A percentile compares a stretch with the other conserved stretches of the same genome.
Conservation (phyloP, 2,329 filamentous ascomycete species). For the Fusarium chlamydosporum region DNA sequence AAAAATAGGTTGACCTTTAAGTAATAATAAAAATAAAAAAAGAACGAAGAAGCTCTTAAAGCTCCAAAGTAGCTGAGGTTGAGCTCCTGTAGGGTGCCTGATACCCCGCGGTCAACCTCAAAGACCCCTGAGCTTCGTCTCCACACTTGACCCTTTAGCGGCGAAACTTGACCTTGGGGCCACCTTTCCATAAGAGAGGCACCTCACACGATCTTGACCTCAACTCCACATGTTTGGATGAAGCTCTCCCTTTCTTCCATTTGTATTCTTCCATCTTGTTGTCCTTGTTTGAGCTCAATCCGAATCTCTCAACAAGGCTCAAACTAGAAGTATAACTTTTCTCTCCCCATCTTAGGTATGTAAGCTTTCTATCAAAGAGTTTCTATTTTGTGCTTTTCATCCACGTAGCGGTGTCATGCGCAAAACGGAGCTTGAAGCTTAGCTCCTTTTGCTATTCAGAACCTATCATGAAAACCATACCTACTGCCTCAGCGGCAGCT, state of each 20-base stretch:
- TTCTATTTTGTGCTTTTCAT: conserved; percentile 1
- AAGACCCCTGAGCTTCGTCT: conserved; percentile 44
- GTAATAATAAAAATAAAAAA: no score
- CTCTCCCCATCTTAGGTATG: conserved; percentile 45
- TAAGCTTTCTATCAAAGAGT: conserved; percentile 13
- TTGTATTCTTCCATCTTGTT: conserved; percentile 34
- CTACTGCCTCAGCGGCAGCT: background rate
- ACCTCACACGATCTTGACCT: conserved; percentile 48
- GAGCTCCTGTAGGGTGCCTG: conserved; percentile 20
- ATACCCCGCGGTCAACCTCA: conserved; percentile 48
- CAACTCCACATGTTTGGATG: conserved; percentile 44
- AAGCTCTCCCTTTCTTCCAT: conserved; percentile 39
- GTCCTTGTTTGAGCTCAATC: conserved; percentile 43
- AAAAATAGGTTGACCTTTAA: conserved; percentile 14
- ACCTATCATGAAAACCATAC: background rate
- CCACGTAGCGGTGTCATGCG: conserved; percentile 42
- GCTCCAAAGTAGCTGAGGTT: conserved; percentile 13
- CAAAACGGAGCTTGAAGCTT: conserved; percentile 31
- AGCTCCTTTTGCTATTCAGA: conserved; percentile 3
- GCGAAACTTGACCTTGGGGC: conserved; percentile 51
- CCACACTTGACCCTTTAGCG: conserved; percentile 48
- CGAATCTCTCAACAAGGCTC: conserved; percentile 44
- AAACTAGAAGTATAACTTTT: conserved; percentile 17
- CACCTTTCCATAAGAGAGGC: conserved; percentile 54
- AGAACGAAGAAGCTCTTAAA: conserved; percentile 11